Base-by-base conservation (phyloP, 2,329 filamentous ascomycete species). In the Epichloe elymi region DNA sequence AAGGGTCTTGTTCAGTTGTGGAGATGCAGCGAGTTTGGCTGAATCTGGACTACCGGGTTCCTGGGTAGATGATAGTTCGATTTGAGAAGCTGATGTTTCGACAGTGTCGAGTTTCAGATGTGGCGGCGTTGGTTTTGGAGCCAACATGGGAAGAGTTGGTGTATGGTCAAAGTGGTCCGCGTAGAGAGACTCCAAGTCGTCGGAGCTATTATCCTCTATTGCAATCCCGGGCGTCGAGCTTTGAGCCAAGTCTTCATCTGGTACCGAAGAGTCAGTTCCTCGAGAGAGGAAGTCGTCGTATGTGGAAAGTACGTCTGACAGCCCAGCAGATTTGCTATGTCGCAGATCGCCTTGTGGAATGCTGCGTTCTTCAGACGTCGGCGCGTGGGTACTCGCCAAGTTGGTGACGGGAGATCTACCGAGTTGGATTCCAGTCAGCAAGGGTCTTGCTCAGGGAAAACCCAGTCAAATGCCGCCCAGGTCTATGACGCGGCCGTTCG, bases 1-100 rank as follows among this genome's bases (percentile, higher is more conserved):
- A 4, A 78, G 60, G 26, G 74, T 74, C 56, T 78, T 79, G 63
- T 78, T 74, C 41, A 74, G 69, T 56, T 74, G 67, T 8, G 69
- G 69, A 30, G 62, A 60, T 48, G 57, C 51, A 41, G 57, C 56
- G 37, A 60, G 54, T 23, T 56, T 58, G 12, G 57, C 55, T 17
- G 65, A 61, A 39, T 59, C 57, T 5, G 64, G 62, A 33, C 64
- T 62, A 35, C 60, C 58, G 8, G 60, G 50, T 6, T 54, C 52
- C 30, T 53, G 55, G 48, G 58, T 56, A 42, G 57, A 57, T 52
- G 58, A 53, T 35, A 53, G 56, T 44, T 64, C 59, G 53, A 59
- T 59, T 53, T 59, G 57, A 33, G 56, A 51, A 39, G 59, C 53
- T 48, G 62, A 60, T 46, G 59, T 59, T 55, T 70, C 67, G 59